These are phyloP conservation scores for Ustilago sp. DNA, from an alignment of 1,284 basidiomycete species.

Conservation along the genomic window DNA sequence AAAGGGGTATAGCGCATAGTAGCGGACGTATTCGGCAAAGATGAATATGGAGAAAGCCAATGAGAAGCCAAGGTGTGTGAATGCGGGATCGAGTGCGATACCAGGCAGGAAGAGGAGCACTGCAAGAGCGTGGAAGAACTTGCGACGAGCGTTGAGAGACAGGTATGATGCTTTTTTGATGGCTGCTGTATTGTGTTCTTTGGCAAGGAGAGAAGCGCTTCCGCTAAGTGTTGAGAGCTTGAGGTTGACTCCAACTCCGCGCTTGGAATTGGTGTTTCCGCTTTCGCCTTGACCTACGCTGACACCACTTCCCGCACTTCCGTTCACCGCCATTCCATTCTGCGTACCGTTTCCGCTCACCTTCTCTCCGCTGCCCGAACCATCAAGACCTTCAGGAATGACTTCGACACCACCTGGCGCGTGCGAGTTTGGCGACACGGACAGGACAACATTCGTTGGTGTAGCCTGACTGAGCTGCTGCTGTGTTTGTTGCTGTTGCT, in stretches of 20 bases:
- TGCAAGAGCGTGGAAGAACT: constrained; percentile 96
- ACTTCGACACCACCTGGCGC: constrained; percentile 39
- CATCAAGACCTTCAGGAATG: constrained; percentile 13
- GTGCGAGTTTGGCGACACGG: constrained; percentile 29
- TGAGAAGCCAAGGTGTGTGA: constrained; percentile 93
- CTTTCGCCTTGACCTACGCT: constrained; percentile 11
- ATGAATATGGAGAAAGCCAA: constrained; percentile 71
- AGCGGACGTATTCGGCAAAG: constrained; percentile 73
- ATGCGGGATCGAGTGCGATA: constrained; percentile 91
- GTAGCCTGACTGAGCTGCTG: constrained; percentile 20
- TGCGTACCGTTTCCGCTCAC: neutral
- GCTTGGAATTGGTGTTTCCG: constrained; percentile 14
- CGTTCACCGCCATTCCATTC: neutral
- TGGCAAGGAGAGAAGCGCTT: constrained; percentile 39
- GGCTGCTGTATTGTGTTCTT: constrained; percentile 44
- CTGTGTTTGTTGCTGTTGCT: constrained; percentile 40
- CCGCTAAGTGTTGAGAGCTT: constrained; percentile 39
- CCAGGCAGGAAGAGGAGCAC: constrained; percentile 97
- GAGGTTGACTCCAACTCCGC: constrained; percentile 28
- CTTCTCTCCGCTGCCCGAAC: constrained; percentile 11
- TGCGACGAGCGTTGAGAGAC: constrained; percentile 91
- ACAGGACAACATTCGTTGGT: constrained; percentile 13
- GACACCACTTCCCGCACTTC: constrained; percentile 9
- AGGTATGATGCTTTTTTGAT: constrained; percentile 70
- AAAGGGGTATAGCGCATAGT: constrained; percentile 97